Percentiles rank a stretch among this genome's conserved stretches.
phyloP scores from a whole-genome alignment of 257 asterid genomes.

The Solanum lycopersicoides region DNA sequence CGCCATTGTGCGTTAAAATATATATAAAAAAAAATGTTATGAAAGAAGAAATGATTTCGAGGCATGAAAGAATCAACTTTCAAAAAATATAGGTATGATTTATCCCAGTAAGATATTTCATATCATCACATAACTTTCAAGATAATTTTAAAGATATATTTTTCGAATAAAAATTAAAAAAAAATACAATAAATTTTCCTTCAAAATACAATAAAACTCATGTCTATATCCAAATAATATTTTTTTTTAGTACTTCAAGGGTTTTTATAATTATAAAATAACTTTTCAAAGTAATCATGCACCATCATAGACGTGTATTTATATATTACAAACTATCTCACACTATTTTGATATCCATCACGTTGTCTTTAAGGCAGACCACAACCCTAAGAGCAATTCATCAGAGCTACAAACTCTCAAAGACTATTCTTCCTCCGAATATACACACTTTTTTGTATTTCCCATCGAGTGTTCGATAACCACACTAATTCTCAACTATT shows the following conservation, averaged over 20 bases:
- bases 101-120: background rate
- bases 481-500: accelerated
- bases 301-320: no score
- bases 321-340: background rate
- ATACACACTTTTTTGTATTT: no score
- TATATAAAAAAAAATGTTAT: background rate
- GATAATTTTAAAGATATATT: background rate
- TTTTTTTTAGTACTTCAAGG: background rate
- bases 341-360: background rate
- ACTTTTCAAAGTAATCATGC: background rate
- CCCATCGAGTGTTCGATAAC: accelerated
- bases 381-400: background rate
- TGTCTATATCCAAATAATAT: background rate
- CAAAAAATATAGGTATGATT: background rate
- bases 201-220: background rate
- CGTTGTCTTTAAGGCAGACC: background rate
- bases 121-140: background rate
- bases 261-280: background rate
- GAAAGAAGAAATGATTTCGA: background rate
- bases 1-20: background rate
- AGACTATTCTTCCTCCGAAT: background rate
- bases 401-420: background rate
- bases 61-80: background rate
- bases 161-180: accelerated
- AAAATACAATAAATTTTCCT: background rate